Evolutionary conservation across 768 basidiomycete genomes (phyloP).

Genomic region (Phanerodontia chrysosporium): DNA sequence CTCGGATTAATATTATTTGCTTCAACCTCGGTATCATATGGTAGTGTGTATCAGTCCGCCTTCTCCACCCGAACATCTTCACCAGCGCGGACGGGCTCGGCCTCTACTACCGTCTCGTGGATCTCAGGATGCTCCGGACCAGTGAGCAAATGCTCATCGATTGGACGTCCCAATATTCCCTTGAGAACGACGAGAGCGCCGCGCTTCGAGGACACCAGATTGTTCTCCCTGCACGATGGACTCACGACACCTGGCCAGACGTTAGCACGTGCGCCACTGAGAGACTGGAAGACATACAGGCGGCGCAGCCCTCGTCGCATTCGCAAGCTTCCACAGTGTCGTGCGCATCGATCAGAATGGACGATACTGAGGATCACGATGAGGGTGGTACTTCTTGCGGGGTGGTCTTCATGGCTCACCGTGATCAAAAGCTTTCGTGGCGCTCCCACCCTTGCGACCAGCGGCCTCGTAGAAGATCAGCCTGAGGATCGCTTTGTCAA

Average conservation of each 20-base stretch:
- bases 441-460: constrained; percentile 66
- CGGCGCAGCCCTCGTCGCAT: constrained; percentile 66
- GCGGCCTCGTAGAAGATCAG: constrained; percentile 77
- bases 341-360: constrained; percentile 56
- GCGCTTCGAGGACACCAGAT: constrained; percentile 67
- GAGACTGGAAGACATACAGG: constrained; percentile 43
- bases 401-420: constrained; percentile 34
- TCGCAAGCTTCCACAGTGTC: constrained; percentile 53
- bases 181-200: constrained; percentile 71
- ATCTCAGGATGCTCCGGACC: constrained; percentile 18
- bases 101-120: constrained; percentile 51
- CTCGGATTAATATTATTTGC: constrained; percentile 9
- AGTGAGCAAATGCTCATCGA: constrained; percentile 34
- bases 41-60: constrained; percentile 14
- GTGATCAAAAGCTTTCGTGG: constrained; percentile 80
- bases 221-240: constrained; percentile 61
- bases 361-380: constrained; percentile 35
- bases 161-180: constrained; percentile 45
- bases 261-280: neutral
- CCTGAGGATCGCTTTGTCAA: too few species aligned
- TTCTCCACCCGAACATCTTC: constrained; percentile 46
- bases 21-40: neutral
- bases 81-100: constrained; percentile 40
- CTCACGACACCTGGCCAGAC: constrained; percentile 57
- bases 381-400: neutral